Percentiles rank a stretch among this genome's conserved stretches.
phyloP scores from a whole-genome alignment of 192 early-diverging fungal genomes.

The Coemansia interrupta region DNA sequence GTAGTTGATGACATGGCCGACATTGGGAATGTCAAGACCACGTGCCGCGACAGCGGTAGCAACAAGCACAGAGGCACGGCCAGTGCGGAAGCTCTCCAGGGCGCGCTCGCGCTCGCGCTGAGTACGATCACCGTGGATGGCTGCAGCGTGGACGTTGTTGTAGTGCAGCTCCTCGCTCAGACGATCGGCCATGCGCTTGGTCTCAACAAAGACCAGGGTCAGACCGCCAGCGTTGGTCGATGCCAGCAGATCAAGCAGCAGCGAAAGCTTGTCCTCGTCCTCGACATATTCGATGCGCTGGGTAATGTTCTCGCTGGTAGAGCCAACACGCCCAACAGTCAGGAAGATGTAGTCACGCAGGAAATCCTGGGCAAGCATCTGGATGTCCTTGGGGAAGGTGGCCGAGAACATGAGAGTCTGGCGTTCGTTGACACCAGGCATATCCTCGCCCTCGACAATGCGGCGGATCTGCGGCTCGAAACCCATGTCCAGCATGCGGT shows the following conservation, averaged over 20 bases:
- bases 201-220: slow-evolving; percentile 96
- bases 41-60: slow-evolving; percentile 97
- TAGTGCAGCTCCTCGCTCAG: slow-evolving; percentile 75
- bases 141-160: slow-evolving; percentile 82
- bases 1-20: slow-evolving; percentile 86
- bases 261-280: slow-evolving; percentile 88
- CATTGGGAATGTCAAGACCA: slow-evolving; percentile 87
- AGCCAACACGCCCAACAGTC: slow-evolving; percentile 90
- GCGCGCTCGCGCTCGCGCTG: slow-evolving; percentile 94
- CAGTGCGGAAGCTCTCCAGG: slow-evolving; percentile 81
- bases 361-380: slow-evolving; percentile 88
- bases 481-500: slow-evolving; percentile 97
- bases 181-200: slow-evolving; percentile 90
- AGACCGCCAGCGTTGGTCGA: slow-evolving; percentile 60
- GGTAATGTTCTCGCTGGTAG: slow-evolving; percentile 92
- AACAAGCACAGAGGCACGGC: slow-evolving; percentile 80
- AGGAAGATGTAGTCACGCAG: slow-evolving; percentile 76
- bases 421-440: slow-evolving; percentile 64
- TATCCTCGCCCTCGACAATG: slow-evolving; percentile 78
- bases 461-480: slow-evolving; percentile 90
- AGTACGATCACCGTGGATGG: slow-evolving; percentile 95
- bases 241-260: slow-evolving; percentile 78
- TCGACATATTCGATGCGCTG: slow-evolving; percentile 91
- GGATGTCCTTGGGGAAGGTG: slow-evolving; percentile 93
- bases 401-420: slow-evolving; percentile 98